Evolutionary conservation across 495 filamentous ascomycete species (phyloP).

Genomic region (Neurospora sp.): DNA sequence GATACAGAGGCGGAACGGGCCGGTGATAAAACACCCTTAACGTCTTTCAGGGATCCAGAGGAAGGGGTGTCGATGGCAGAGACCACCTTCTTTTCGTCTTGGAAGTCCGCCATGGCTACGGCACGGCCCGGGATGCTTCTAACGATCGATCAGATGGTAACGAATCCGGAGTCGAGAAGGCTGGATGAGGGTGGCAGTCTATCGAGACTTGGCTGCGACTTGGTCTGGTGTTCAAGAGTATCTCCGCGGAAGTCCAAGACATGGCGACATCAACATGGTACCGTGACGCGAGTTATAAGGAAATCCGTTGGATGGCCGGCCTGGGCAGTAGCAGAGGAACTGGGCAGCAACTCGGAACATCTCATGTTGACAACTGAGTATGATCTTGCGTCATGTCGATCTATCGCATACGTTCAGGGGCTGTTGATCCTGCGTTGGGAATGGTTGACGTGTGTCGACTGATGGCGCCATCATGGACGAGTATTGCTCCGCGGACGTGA

Average conservation of each 20-base stretch:
- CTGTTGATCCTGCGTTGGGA: neutral
- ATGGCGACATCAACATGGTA: neutral
- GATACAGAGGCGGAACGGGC: constrained; percentile 4
- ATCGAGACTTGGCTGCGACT: neutral
- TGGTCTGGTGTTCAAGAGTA: neutral
- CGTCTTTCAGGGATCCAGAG: neutral
- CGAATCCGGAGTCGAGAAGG: no score
- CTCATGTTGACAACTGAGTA: neutral
- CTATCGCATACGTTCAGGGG: neutral
- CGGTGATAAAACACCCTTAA: neutral
- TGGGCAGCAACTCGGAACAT: neutral
- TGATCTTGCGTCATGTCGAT: neutral
- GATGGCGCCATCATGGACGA: neutral
- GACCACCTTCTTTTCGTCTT: neutral
- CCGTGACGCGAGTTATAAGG: neutral
- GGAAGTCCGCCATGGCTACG: neutral
- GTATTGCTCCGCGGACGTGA: neutral
- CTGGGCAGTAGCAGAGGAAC: fast-evolving
- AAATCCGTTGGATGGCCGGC: neutral
- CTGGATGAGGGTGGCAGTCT: neutral
- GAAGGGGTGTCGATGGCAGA: neutral
- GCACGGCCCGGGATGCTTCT: neutral
- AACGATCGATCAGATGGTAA: neutral
- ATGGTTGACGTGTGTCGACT: neutral
- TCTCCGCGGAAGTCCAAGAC: neutral